These are phyloP conservation scores for Domatiomyces catenatus DNA, from an alignment of 2,329 filamentous ascomycete species.

Conservation along the genomic window DNA sequence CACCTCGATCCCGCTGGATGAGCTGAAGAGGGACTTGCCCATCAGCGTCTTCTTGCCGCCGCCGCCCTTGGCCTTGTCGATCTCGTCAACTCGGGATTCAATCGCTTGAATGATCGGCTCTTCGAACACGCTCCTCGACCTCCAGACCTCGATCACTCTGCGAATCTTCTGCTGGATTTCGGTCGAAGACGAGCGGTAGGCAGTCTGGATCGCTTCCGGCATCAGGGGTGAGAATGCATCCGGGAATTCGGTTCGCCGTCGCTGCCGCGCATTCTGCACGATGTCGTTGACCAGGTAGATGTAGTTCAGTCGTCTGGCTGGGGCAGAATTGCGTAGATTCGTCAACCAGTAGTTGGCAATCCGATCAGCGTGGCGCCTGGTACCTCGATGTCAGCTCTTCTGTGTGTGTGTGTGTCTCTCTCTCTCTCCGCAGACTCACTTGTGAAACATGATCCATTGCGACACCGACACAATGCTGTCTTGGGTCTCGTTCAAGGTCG, in stretches of 20 bases:
- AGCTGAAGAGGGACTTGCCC: constrained; percentile 57
- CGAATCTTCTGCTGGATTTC: constrained; percentile 80
- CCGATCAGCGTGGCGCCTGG: constrained; percentile 75
- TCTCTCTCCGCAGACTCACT: constrained; percentile 37
- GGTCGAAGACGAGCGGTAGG: constrained; percentile 74
- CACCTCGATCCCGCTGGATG: constrained; percentile 36
- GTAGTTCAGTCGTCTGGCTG: constrained; percentile 73
- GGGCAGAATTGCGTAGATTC: constrained; percentile 70
- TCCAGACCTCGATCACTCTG: constrained; percentile 89
- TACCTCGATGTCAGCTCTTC: constrained; percentile 5
- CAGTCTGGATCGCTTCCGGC: constrained; percentile 73
- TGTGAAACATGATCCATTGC: constrained; percentile 99
- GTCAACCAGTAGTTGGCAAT: constrained; percentile 88
- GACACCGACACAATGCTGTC: constrained; percentile 92
- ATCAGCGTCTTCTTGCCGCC: constrained; percentile 38
- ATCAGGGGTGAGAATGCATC: constrained; percentile 82
- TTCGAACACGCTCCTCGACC: constrained; percentile 72
- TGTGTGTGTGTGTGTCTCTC: too few relatives aligned
- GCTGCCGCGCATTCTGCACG: constrained; percentile 85
- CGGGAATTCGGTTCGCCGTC: constrained; percentile 83
- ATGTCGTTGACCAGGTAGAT: constrained; percentile 97
- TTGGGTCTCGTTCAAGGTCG: constrained; percentile 89
- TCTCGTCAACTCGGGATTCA: constrained; percentile 59
- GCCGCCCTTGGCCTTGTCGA: constrained; percentile 38
- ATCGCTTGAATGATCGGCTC: constrained; percentile 62